Evolutionary conservation across 495 filamentous ascomycete genomes (phyloP).

Genomic region (Choiromyces venosus): DNA sequence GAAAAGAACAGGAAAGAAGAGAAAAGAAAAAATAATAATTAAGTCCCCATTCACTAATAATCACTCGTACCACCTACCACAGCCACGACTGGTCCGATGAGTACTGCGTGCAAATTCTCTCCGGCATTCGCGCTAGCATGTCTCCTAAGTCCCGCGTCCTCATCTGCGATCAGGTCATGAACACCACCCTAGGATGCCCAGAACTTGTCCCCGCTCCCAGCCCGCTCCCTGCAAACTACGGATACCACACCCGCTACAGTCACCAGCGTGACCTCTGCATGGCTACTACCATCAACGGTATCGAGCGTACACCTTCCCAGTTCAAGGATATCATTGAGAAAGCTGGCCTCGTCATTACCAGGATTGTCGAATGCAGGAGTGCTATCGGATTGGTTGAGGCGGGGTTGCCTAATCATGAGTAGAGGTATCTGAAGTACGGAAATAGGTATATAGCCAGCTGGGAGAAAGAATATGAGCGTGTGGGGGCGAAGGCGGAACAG

Average conservation of each 20-base stretch:
- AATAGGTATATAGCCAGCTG: neutral
- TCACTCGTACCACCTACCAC: neutral
- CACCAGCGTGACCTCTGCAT: slow-evolving; percentile 44
- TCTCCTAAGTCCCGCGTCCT: slow-evolving; percentile 41
- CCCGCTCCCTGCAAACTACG: slow-evolving; percentile 45
- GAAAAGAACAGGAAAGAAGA: neutral
- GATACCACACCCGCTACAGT: slow-evolving; percentile 40
- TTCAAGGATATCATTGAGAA: slow-evolving; percentile 37
- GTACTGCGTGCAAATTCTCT: slow-evolving; percentile 45
- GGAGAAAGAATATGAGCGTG: neutral
- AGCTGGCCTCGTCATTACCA: slow-evolving; percentile 41
- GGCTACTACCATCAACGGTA: slow-evolving; percentile 45
- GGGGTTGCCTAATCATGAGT: slow-evolving; percentile 19
- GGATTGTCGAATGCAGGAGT: slow-evolving; percentile 42
- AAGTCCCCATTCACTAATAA: slow-evolving; percentile 3
- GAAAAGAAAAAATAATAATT: neutral
- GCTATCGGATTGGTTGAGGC: slow-evolving; percentile 40
- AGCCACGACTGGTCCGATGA: slow-evolving; percentile 47
- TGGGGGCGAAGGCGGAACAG: neutral
- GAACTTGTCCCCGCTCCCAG: slow-evolving; percentile 40
- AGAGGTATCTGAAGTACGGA: neutral
- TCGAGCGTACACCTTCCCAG: slow-evolving; percentile 44
- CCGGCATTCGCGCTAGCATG: slow-evolving; percentile 39
- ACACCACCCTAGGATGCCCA: slow-evolving; percentile 42
- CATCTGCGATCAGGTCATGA: slow-evolving; percentile 47